Conservation (phyloP, 1,139 yeast species). For the Kodamaea plutei region DNA sequence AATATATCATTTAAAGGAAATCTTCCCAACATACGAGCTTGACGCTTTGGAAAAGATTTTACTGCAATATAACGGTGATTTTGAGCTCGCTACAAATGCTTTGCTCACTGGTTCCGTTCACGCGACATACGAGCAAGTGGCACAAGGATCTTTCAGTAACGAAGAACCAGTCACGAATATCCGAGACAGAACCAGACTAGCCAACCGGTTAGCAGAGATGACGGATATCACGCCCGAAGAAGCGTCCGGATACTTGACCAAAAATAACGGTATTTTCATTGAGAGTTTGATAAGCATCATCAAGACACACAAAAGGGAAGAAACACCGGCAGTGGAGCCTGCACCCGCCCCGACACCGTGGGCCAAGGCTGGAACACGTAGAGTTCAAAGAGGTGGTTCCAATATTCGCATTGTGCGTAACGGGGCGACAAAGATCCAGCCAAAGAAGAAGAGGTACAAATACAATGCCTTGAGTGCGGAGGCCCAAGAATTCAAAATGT, state of each 20-base stretch:
- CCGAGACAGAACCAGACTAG: no score
- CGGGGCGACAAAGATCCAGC: conserved; percentile 1
- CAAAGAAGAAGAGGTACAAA: conserved; percentile 2
- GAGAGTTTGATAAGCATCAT: conserved; percentile 29
- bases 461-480: conserved; percentile 7
- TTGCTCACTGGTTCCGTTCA: conserved; percentile 11
- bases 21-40: conserved; percentile 20
- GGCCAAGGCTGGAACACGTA: conserved; percentile 17
- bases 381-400: conserved; percentile 23
- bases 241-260: conserved; percentile 10
- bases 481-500: conserved; percentile 19
- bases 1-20: conserved; percentile 17
- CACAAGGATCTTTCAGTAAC: neutral
- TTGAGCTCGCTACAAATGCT: conserved; percentile 13
- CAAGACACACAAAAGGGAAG: conserved; percentile 12
- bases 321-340: no score
- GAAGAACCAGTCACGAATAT: conserved; percentile 7
- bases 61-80: conserved; percentile 15
- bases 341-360: conserved; percentile 3
- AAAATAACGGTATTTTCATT: conserved; percentile 19
- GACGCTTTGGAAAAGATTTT: conserved; percentile 15
- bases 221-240: conserved; percentile 9
- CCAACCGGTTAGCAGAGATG: conserved; percentile 8
- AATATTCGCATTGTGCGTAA: no score
- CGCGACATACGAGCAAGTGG: conserved; percentile 6